Evolutionary conservation across 345 rosid species (phyloP).

Genomic region (Hevea brasiliensis): DNA sequence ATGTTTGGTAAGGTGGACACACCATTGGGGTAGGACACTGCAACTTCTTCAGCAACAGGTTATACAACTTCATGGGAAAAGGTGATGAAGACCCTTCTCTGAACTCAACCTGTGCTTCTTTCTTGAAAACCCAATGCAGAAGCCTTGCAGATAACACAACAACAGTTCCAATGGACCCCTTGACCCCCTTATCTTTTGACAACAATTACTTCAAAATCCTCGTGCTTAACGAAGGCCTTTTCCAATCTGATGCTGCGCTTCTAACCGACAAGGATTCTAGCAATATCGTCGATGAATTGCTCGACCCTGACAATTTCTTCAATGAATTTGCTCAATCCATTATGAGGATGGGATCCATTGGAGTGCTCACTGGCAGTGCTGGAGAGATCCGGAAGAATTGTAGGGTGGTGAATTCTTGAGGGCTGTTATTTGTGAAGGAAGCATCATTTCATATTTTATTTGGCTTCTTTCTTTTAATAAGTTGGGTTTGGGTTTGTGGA

Average conservation of each 20-base stretch:
- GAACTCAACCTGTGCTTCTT: conserved; percentile 36
- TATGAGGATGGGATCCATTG: conserved; percentile 51
- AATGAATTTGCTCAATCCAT: conserved; percentile 55
- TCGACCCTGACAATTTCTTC: conserved; percentile 37
- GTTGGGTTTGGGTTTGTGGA: too few species aligned
- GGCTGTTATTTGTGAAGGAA: too few species aligned
- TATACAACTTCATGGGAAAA: conserved; percentile 71
- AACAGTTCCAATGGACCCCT: conserved; percentile 54
- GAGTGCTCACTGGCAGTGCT: conserved; percentile 35
- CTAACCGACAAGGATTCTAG: conserved; percentile 26
- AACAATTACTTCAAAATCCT: conserved; percentile 39
- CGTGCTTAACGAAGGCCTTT: conserved; percentile 44
- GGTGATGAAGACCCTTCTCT: conserved; percentile 61
- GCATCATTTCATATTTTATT: too few species aligned
- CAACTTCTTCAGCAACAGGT: conserved; percentile 46
- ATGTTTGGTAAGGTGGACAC: conserved; percentile 48
- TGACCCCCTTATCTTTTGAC: conserved; percentile 44
- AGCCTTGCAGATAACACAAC: conserved; percentile 34
- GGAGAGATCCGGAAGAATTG: conserved; percentile 69
- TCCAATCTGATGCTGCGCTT: conserved; percentile 64
- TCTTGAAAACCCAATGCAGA: conserved; percentile 47
- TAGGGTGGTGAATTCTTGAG: conserved; percentile 27
- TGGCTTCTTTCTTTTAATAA: too few species aligned
- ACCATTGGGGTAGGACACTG: conserved; percentile 60
- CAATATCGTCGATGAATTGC: conserved; percentile 12